Evolutionary conservation across 2,329 filamentous ascomycete genomes (phyloP), one percentile per base, ranked within the genome.

Genomic region (Diaporthe australafricana): DNA sequence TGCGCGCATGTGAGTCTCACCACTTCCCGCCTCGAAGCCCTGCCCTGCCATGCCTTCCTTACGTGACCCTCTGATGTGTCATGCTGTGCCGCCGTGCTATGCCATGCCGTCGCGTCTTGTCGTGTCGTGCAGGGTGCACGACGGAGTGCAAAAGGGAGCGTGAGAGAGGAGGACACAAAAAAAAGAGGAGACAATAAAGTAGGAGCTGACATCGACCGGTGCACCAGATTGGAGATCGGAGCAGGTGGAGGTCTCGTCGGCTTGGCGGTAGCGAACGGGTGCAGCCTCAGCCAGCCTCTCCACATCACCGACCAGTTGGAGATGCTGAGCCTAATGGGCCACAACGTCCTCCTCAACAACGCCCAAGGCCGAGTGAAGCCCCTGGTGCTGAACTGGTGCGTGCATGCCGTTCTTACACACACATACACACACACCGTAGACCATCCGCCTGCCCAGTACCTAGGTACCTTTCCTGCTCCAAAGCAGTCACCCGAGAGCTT

Each of bases 171-270:
- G 8, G 2, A 52, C 14, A 55, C 20, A 32, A 68, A 27, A 25
- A 32, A 52, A 32, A 57, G 27, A 53, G 38, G 30, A 70, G 30
- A 55, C 40, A 8, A 35, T 35, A 5, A 9, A 35, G 5, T 25
- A 12, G 22, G 63, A 55, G 67, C 70, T 74, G 45, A 72, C 60
- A 38, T 11, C 27, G 65, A 32, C 48, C 50, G 63, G 52, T 67
- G 70, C 67, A 71, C 73, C 78, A 97, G 94, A 84, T 86, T 98
- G 78, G 96, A 98, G 83, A 87, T 99, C 52, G 96, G 96, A 70
- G 94, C 96, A 72, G 96, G 96, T 72, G 94, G 95, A 70, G 96
- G 96, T 25, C 88, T 98, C 65, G 94, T 97, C 63, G 95, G 90
- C 63, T 84, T 92, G 72, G 89, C 87, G 16, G 86, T 91, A 40